phyloP scores from a whole-genome alignment of 805 yeast species.

The Yarrowia deformans region DNA sequence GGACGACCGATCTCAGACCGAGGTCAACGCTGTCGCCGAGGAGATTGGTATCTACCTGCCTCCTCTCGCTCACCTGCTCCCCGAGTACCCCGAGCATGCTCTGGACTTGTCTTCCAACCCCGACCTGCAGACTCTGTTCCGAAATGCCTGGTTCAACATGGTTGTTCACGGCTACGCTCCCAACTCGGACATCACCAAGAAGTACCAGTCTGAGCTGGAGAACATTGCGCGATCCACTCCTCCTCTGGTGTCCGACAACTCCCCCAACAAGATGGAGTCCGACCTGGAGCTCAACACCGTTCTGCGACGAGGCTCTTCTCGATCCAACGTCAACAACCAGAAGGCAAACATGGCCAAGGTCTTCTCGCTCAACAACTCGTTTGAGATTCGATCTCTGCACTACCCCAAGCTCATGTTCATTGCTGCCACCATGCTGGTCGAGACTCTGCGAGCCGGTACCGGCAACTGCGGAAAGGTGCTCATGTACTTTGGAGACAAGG shows the following conservation, averaged over 20 bases:
- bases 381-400: conserved; percentile 63
- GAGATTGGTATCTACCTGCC: conserved; percentile 68
- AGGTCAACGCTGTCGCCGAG: conserved; percentile 59
- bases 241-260: conserved; percentile 80
- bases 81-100: conserved; percentile 60
- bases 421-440: conserved; percentile 81
- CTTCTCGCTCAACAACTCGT: conserved; percentile 59
- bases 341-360: conserved; percentile 53
- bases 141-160: conserved; percentile 94
- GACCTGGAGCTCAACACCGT: conserved; percentile 92
- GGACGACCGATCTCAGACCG: conserved; percentile 68
- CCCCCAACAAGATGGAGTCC: conserved; percentile 86
- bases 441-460: conserved; percentile 73
- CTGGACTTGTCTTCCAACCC: conserved; percentile 55
- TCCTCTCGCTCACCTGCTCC: conserved; percentile 80
- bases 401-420: conserved; percentile 85
- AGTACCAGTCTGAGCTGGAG: conserved; percentile 59
- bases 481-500: conserved; percentile 85
- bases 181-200: conserved; percentile 60
- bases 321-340: conserved; percentile 78
- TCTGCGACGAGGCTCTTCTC: conserved; percentile 86
- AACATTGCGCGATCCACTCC: conserved; percentile 87
- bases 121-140: conserved; percentile 64
- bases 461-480: conserved; percentile 85
- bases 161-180: conserved; percentile 81